Evolutionary conservation across 495 filamentous ascomycete species (phyloP), one percentile per base, ranked within the genome.

Genomic region (Xylona heveae): DNA sequence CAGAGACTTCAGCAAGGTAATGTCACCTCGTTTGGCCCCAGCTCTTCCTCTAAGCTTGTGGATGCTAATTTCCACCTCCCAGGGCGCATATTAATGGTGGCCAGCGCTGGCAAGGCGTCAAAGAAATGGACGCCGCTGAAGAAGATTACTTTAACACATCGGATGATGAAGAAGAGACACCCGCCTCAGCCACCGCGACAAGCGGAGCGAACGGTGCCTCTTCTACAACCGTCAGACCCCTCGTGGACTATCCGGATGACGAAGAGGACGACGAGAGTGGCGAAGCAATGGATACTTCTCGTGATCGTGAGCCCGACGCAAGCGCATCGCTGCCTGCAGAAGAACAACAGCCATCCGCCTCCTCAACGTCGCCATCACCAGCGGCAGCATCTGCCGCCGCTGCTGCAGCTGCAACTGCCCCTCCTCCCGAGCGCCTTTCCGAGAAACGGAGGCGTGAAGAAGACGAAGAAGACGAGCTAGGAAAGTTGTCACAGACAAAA

Each of bases 141-240:
- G 85, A 94, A 42, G 81, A 81, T 19, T 97, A 97, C 50, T 95
- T 91, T 62, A 85, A 90, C 48, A 74, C 70, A 6, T 77, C 73
- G 3, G 82, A 91, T 34, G 79, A 91, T 38, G 84, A 90, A 31
- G 80, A 84, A 17, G 78, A 90, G 54, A 19, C 42, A 54, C 31
- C 38, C 45, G n/a, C 17, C 33, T 3, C 3, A 19, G 33, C 40
- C 9, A 54, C 49, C 36, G 38, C 39, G 19, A 18, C 17, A 36
- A 4, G 38, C 35, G 19, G 39, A 47, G 28, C 28, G 35, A 57
- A 62, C 36, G 57, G 52, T 34, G 56, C 55, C 14, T 54, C 61
- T 8, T 64, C 72, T n/a, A 61, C 63, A 14, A 33, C 62, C 15
- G 45, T 68, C 12, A 82, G 78, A 43, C 76, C 79, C 0, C 54